phyloP scores from a whole-genome alignment of 192 early-diverging fungal genomes.

The Backusella tarrabulga region DNA sequence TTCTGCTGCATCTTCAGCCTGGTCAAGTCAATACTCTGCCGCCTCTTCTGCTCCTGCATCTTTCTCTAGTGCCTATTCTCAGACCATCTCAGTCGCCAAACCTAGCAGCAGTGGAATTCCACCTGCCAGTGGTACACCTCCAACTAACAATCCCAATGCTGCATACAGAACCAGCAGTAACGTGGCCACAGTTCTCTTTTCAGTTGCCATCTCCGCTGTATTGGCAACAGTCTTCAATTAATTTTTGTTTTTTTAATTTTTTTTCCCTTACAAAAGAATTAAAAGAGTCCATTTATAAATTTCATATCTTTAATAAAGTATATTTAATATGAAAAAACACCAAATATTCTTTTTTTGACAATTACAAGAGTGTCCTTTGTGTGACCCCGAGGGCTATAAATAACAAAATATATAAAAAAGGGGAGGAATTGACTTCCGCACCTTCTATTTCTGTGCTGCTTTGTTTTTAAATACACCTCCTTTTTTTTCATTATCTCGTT shows the following conservation, averaged over 20 bases:
- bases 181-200: background rate
- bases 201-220: conserved; percentile 1
- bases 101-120: background rate
- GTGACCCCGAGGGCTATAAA: background rate
- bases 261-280: background rate
- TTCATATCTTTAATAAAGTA: background rate
- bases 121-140: background rate
- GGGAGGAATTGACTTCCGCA: conserved; percentile 1
- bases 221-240: background rate
- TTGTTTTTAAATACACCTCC: conserved; percentile 2
- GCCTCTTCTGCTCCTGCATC: conserved; percentile 1
- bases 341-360: background rate
- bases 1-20: background rate
- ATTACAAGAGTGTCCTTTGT: background rate
- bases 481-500: background rate
- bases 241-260: background rate
- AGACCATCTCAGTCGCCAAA: background rate
- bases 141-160: background rate
- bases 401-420: conserved; percentile 2
- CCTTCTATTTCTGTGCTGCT: background rate
- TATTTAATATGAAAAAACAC: background rate
- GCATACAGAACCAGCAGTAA: background rate
- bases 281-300: background rate
- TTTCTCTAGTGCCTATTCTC: background rate
- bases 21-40: background rate